Evolutionary conservation across 768 basidiomycete species (phyloP).

Genomic region (Tremella mesenterica): DNA sequence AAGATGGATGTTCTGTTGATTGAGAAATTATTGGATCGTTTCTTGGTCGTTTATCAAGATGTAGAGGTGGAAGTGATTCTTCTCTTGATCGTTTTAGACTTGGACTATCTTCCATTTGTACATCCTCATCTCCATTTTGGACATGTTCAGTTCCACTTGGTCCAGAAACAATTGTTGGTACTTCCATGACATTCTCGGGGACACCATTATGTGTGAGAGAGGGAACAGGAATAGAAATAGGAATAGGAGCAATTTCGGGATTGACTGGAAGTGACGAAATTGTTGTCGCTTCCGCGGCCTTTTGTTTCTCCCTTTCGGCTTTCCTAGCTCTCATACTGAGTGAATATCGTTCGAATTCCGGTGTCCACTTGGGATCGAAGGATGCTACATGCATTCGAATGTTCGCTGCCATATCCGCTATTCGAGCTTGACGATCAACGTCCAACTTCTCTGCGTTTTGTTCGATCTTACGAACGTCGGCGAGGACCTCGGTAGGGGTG

Average conservation of each 20-base stretch:
- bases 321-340: slow-evolving; percentile 55
- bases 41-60: slow-evolving; percentile 11
- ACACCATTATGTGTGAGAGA: no score
- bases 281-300: background rate
- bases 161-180: background rate
- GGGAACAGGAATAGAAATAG: no score
- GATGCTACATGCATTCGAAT: slow-evolving; percentile 55
- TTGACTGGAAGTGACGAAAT: no score
- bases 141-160: background rate
- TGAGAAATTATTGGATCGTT: slow-evolving; percentile 1
- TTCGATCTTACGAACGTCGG: slow-evolving; percentile 49
- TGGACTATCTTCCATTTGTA: background rate
- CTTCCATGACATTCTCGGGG: background rate
- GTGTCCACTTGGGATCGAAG: slow-evolving; percentile 51
- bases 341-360: slow-evolving; percentile 86
- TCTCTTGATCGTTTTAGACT: slow-evolving; percentile 14
- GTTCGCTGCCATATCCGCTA: slow-evolving; percentile 74
- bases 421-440: slow-evolving; percentile 66
- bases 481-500: slow-evolving; percentile 77
- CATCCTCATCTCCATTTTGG: background rate
- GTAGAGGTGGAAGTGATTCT: slow-evolving; percentile 1
- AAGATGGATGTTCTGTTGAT: no score
- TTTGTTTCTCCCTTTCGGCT: slow-evolving; percentile 30
- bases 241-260: background rate
- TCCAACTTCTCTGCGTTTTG: slow-evolving; percentile 53